Percentiles rank a stretch among this genome's conserved stretches.
These are phyloP conservation scores for Loxodes magnus DNA, from an alignment of 73 alveolate species.

Conservation along the genomic window DNA sequence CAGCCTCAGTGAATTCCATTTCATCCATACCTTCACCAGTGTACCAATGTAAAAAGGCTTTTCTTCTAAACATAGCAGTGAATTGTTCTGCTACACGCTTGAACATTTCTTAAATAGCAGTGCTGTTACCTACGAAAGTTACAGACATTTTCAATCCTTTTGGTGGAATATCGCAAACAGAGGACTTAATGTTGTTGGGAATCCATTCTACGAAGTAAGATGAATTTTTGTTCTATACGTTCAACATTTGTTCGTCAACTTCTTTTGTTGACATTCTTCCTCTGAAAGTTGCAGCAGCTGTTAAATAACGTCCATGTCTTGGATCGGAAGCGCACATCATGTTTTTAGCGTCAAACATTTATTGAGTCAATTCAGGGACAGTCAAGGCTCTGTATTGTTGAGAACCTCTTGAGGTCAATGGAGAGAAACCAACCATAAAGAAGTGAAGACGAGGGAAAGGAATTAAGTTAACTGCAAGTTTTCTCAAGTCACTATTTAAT, in stretches of 20 bases:
- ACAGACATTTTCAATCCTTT: conserved; percentile 49
- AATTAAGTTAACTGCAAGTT: conserved; percentile 95
- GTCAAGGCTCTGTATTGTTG: conserved; percentile 97
- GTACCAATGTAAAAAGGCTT: conserved; percentile 86
- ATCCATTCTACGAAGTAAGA: conserved; percentile 95
- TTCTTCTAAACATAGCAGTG: conserved; percentile 83
- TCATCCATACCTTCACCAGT: conserved; percentile 85
- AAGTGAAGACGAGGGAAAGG: conserved; percentile 99
- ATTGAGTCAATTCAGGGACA: conserved; percentile 96
- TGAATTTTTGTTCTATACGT: conserved; percentile 69
- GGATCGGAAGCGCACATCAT: conserved; percentile 99
- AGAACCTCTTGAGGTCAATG: conserved; percentile 97
- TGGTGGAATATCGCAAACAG: conserved; percentile 84
- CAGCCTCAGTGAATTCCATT: conserved; percentile 92
- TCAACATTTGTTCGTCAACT: conserved; percentile 77
- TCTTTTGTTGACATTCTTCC: conserved; percentile 91
- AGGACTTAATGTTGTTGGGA: conserved; percentile 61
- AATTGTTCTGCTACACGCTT: conserved; percentile 66
- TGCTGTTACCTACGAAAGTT: conserved; percentile 54
- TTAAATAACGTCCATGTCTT: conserved; percentile 94
- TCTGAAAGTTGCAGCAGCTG: conserved; percentile 88
- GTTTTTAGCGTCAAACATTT: conserved; percentile 98
- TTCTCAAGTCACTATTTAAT: conserved; percentile 91
- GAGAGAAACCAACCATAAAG: conserved; percentile 99
- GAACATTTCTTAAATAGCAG: conserved; percentile 65